These are phyloP conservation scores for Onygenales sp. DNA, from an alignment of 2,329 filamentous ascomycete species.

Conservation along the genomic window DNA sequence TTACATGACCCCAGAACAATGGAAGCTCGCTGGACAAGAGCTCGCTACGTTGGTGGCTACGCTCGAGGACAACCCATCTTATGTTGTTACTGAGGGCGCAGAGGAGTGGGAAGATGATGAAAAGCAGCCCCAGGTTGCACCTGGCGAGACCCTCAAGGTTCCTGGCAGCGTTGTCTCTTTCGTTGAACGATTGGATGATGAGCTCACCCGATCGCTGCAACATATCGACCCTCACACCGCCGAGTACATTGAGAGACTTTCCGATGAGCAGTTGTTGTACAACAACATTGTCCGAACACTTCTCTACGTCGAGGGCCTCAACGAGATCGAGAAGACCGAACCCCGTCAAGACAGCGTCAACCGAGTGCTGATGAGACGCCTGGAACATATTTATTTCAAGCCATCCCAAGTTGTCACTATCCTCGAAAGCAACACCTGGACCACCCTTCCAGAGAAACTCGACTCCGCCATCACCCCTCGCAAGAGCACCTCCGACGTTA, in stretches of 20 bases:
- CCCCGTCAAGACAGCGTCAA: conserved; percentile 80
- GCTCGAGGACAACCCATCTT: conserved; percentile 68
- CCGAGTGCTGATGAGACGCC: conserved; percentile 81
- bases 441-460: conserved; percentile 57
- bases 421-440: conserved; percentile 91
- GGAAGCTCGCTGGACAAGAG: conserved; percentile 89
- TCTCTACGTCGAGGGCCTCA: conserved; percentile 78
- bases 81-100: conserved; percentile 79
- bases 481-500: conserved; percentile 54
- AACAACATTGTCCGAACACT: conserved; percentile 81
- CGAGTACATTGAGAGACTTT: conserved; percentile 92
- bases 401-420: conserved; percentile 87
- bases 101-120: conserved; percentile 99
- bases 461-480: conserved; percentile 77
- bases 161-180: conserved; percentile 92
- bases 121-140: conserved; percentile 66
- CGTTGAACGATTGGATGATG: conserved; percentile 89
- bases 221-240: conserved; percentile 97
- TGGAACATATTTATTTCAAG: conserved; percentile 99
- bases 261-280: conserved; percentile 84
- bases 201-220: conserved; percentile 93
- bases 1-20: conserved; percentile 91
- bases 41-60: conserved; percentile 67
- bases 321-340: conserved; percentile 54
- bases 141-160: conserved; percentile 75